A percentile compares a stretch with the other conserved stretches of the same genome.
Evolutionary conservation across 202 grass and related monocot species (phyloP).

Genomic region (Hordeum pubiflorum): DNA sequence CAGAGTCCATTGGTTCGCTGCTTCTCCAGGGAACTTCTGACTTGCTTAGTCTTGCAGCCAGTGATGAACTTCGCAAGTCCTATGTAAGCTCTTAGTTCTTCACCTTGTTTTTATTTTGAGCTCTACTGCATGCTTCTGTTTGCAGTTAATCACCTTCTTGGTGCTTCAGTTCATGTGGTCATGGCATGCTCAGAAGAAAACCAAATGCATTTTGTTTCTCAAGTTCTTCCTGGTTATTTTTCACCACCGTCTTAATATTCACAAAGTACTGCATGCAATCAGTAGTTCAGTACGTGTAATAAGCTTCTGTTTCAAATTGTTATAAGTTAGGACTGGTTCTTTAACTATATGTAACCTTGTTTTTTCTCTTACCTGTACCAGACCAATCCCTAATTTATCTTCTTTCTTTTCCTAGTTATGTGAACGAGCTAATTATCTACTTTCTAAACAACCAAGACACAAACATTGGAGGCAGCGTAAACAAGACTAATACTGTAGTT

Average conservation of each 20-base stretch:
- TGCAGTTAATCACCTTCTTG: neutral
- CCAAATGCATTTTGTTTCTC: neutral
- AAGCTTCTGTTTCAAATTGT: neutral
- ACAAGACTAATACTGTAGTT: conserved; percentile 31
- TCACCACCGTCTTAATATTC: neutral
- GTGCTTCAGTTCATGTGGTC: conserved; percentile 1
- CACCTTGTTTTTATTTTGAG: conserved; percentile 22
- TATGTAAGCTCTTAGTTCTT: conserved; percentile 55
- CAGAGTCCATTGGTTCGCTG: conserved; percentile 81
- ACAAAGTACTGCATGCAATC: conserved; percentile 15
- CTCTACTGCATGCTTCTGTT: neutral
- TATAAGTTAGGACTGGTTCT: neutral
- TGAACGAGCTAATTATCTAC: conserved; percentile 87
- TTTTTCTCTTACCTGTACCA: neutral
- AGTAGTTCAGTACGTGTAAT: neutral
- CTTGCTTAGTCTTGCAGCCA: conserved; percentile 80
- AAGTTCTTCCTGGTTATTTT: conserved; percentile 19
- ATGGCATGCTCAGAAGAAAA: neutral
- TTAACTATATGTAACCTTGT: neutral
- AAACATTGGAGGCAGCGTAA: conserved; percentile 33
- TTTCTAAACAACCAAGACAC: conserved; percentile 57
- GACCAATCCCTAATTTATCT: conserved; percentile 20
- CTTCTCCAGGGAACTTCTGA: conserved; percentile 78
- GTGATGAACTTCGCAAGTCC: conserved; percentile 90
- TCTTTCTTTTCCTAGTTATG: conserved; percentile 59